Evolutionary conservation across 306 rosid species (phyloP).

Genomic region (Delonix regia): DNA sequence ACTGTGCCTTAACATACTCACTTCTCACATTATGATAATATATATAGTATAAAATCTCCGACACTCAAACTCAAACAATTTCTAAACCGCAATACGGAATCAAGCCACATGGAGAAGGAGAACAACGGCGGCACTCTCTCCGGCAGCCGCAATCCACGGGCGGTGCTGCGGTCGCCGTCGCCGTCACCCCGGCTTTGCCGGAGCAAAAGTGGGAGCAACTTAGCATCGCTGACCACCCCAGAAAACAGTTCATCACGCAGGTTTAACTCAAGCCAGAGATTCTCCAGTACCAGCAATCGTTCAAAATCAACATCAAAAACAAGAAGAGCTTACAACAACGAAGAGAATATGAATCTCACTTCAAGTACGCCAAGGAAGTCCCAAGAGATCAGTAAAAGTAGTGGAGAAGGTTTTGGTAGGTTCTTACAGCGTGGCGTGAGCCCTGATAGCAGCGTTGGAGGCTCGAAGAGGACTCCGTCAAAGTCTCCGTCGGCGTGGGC

Average conservation of each 20-base stretch:
- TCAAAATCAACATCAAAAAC: conserved; percentile 55
- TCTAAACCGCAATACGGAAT: neutral
- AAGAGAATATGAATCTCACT: conserved; percentile 19
- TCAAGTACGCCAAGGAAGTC: conserved; percentile 20
- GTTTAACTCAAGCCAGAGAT: conserved; percentile 40
- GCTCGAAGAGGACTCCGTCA: conserved; percentile 34
- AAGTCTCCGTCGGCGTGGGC: conserved; percentile 80
- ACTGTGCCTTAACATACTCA: conserved; percentile 32
- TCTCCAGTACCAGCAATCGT: conserved; percentile 17
- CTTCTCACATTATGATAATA: neutral
- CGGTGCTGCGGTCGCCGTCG: neutral
- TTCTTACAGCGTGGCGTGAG: conserved; percentile 39
- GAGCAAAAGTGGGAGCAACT: conserved; percentile 47
- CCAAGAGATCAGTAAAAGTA: conserved; percentile 28
- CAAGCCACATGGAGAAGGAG: conserved; percentile 40
- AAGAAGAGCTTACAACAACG: conserved; percentile 40
- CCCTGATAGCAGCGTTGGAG: conserved; percentile 28
- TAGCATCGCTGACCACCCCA: conserved; percentile 23
- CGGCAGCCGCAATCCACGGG: conserved; percentile 19
- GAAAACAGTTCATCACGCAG: conserved; percentile 35
- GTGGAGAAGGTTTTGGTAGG: conserved; percentile 31
- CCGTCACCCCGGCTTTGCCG: conserved; percentile 52
- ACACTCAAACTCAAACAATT: neutral
- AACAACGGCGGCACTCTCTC: conserved; percentile 25
- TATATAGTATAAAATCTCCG: too few relatives aligned